phyloP scores from a whole-genome alignment of 257 asterid genomes.

The Capsicum baccatum region DNA sequence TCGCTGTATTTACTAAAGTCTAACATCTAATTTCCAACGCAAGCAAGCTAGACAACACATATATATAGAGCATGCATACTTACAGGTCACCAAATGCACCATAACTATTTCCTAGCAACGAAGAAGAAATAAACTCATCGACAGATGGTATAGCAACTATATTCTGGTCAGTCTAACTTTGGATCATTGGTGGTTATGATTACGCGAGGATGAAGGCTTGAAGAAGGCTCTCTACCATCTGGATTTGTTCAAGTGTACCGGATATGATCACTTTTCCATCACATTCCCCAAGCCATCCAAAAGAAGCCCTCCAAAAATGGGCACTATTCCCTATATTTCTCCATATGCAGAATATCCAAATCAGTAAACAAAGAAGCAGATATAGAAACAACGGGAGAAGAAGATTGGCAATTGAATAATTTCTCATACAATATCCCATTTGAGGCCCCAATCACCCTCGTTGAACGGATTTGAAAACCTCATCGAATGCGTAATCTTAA shows the following conservation, averaged over 20 bases:
- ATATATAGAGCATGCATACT: conserved; percentile 22
- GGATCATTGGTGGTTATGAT: not conserved
- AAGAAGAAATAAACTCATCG: not conserved
- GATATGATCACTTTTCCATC: conserved; percentile 55
- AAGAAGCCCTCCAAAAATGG: too few relatives aligned
- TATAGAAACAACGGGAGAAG: too few relatives aligned
- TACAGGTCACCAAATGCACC: conserved; percentile 22
- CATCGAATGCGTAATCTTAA: too few relatives aligned
- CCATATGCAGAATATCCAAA: too few relatives aligned
- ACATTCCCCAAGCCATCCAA: conserved; percentile 38
- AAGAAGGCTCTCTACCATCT: conserved; percentile 55
- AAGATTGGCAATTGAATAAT: too few relatives aligned
- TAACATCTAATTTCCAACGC: not conserved
- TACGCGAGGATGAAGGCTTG: conserved; percentile 52
- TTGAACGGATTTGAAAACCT: too few relatives aligned
- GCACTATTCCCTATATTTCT: too few relatives aligned
- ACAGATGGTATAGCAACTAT: not conserved
- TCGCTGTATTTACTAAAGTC: not conserved
- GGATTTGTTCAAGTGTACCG: conserved; percentile 51
- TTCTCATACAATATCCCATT: too few relatives aligned
- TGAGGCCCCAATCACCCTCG: too few relatives aligned
- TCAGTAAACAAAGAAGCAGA: too few relatives aligned
- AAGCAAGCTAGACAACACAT: conserved; percentile 6
- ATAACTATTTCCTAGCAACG: not conserved
- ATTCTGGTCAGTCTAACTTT: not conserved